Conservation (phyloP, 306 rosid species). For the Vicia faba region DNA sequence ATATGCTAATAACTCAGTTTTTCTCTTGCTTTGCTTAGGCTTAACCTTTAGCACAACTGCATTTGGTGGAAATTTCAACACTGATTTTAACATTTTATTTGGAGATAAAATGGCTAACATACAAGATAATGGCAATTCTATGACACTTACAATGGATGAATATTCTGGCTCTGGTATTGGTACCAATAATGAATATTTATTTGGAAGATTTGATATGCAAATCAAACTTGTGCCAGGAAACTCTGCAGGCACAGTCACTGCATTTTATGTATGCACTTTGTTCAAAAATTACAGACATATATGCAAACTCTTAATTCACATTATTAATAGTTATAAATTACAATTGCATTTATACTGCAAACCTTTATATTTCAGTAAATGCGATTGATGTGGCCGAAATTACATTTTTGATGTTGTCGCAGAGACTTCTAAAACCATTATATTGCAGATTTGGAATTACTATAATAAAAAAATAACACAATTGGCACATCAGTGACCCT, state of each 20-base stretch:
- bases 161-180: conserved; percentile 45
- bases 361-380: no score
- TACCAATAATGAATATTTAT: conserved; percentile 41
- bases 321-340: not conserved
- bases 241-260: conserved; percentile 54
- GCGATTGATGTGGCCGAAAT: no score
- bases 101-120: conserved; percentile 41
- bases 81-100: conserved; percentile 41
- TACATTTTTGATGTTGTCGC: no score
- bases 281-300: not conserved
- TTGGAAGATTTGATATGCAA: conserved; percentile 53
- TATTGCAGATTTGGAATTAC: no score
- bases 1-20: not conserved
- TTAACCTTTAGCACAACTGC: conserved; percentile 19
- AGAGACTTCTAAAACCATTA: no score
- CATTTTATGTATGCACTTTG: conserved; percentile 44
- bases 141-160: conserved; percentile 41
- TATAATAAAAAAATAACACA: no score
- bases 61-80: conserved; percentile 38
- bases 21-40: conserved; percentile 30
- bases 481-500: no score
- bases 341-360: no score
- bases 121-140: conserved; percentile 30
- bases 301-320: not conserved
- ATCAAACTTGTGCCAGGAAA: conserved; percentile 52